A percentile compares a stretch with the other conserved stretches of the same genome.
These are phyloP conservation scores for Malus hybrid DNA, from an alignment of 331 rosid genomes.

Conservation along the genomic window DNA sequence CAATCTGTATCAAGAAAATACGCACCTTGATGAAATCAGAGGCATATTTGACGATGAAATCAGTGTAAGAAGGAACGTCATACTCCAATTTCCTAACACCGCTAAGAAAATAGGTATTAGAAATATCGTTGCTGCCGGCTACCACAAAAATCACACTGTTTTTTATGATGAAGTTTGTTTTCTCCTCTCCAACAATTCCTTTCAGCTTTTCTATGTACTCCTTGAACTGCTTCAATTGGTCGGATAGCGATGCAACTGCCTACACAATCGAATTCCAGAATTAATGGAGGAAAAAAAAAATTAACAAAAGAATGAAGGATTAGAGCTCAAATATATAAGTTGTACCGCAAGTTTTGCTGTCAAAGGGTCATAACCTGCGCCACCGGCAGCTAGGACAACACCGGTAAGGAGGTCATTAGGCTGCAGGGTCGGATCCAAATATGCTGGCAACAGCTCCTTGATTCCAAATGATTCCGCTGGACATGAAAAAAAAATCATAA, in stretches of 20 bases:
- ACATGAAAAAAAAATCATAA: background rate
- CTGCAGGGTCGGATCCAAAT: slow-evolving; percentile 11
- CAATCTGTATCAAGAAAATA: background rate
- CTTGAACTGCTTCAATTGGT: slow-evolving; percentile 28
- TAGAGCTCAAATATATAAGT: background rate
- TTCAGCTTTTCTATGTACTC: slow-evolving; percentile 32
- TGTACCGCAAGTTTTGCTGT: slow-evolving; percentile 22
- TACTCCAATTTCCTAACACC: slow-evolving; percentile 16
- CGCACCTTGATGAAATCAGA: slow-evolving; percentile 34
- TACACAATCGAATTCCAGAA: background rate
- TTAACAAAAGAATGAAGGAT: background rate
- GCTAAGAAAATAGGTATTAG: slow-evolving; percentile 22
- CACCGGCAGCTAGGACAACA: slow-evolving; percentile 36
- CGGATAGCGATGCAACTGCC: slow-evolving; percentile 30
- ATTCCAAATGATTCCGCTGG: slow-evolving; percentile 36
- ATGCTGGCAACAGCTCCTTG: slow-evolving; percentile 15
- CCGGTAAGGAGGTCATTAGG: slow-evolving; percentile 23
- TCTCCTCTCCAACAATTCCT: slow-evolving; percentile 33
- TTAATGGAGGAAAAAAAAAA: background rate
- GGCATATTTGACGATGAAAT: slow-evolving; percentile 21
- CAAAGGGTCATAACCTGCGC: slow-evolving; percentile 39
- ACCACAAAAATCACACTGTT: slow-evolving; percentile 28
- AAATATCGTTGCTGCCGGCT: slow-evolving; percentile 44
- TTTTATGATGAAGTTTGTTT: slow-evolving; percentile 30
- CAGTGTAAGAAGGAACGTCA: slow-evolving; percentile 33